phyloP scores from a whole-genome alignment of 129 eudicot species.

The Oenanthe sinensis region DNA sequence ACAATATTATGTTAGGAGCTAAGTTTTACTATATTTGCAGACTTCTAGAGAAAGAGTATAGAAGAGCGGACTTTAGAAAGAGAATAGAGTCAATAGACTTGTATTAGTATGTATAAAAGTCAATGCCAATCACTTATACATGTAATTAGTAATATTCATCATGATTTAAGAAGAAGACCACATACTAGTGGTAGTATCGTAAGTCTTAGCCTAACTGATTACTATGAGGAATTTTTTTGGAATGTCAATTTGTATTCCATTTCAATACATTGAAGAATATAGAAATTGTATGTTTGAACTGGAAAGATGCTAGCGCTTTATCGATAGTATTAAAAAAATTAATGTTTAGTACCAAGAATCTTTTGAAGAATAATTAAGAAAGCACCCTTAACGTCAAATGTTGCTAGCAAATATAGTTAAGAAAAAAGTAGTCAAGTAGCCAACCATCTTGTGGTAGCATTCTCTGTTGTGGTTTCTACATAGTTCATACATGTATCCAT shows the following conservation, averaged over 20 bases:
- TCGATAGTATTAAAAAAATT: neutral
- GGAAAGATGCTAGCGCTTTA: neutral
- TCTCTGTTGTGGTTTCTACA: neutral
- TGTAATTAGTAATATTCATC: neutral
- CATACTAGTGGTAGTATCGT: neutral
- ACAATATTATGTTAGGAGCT: too few species aligned
- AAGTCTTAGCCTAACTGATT: neutral
- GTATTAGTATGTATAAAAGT: too few species aligned
- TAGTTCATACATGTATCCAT: neutral
- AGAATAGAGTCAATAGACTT: too few species aligned
- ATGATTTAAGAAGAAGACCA: neutral
- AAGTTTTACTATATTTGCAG: too few species aligned
- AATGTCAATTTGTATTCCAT: neutral
- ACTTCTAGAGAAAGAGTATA: too few species aligned
- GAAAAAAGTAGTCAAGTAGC: neutral
- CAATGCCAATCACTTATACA: too few species aligned
- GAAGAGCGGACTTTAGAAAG: too few species aligned
- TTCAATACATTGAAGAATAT: neutral
- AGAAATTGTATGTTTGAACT: neutral
- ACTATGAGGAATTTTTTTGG: neutral
- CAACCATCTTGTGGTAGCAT: neutral
- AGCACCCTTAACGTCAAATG: neutral
- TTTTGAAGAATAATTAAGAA: neutral
- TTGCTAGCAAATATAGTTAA: neutral
- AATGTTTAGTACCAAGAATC: neutral